These are phyloP conservation scores for Phialophora chinensis DNA, from an alignment of 2,329 filamentous ascomycete species.

Conservation along the genomic window DNA sequence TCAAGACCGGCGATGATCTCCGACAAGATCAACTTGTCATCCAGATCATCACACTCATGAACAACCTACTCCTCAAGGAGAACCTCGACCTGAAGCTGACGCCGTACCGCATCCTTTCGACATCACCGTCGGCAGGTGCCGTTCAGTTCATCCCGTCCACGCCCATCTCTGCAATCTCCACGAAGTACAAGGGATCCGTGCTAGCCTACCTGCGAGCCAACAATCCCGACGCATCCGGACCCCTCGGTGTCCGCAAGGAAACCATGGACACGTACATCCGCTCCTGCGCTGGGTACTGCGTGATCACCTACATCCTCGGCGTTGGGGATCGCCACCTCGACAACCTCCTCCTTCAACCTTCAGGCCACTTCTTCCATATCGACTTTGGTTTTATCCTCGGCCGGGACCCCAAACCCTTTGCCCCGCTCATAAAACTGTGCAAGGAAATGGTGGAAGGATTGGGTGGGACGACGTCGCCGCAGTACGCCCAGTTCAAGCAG, in stretches of 20 bases:
- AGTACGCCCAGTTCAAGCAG: constrained; percentile 89
- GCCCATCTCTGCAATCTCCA: constrained; percentile 79
- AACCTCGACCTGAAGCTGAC: constrained; percentile 94
- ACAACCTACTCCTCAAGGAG: constrained; percentile 91
- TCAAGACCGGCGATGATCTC: constrained; percentile 96
- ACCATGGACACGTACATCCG: constrained; percentile 94
- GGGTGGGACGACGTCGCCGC: constrained; percentile 80
- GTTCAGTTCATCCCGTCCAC: constrained; percentile 92
- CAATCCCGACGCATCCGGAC: constrained; percentile 82
- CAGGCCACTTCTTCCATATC: constrained; percentile 95
- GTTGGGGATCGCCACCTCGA: constrained; percentile 96
- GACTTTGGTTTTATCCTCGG: constrained; percentile 99
- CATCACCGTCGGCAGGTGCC: constrained; percentile 84
- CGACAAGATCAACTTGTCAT: constrained; percentile 97
- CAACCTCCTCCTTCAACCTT: constrained; percentile 87
- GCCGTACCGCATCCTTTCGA: constrained; percentile 95
- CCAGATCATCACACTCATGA: constrained; percentile 97
- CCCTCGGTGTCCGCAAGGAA: constrained; percentile 86
- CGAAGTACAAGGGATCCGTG: constrained; percentile 78
- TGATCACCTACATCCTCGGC: constrained; percentile 96
- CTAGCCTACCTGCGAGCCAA: constrained; percentile 86
- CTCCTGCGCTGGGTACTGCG: constrained; percentile 95
- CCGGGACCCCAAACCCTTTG: constrained; percentile 95
- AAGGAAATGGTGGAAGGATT: constrained; percentile 99
- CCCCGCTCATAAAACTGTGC: constrained; percentile 93